A percentile compares a stretch with the other conserved stretches of the same genome.
These are phyloP conservation scores for Citrus medica DNA, from an alignment of 345 rosid species.

Conservation along the genomic window DNA sequence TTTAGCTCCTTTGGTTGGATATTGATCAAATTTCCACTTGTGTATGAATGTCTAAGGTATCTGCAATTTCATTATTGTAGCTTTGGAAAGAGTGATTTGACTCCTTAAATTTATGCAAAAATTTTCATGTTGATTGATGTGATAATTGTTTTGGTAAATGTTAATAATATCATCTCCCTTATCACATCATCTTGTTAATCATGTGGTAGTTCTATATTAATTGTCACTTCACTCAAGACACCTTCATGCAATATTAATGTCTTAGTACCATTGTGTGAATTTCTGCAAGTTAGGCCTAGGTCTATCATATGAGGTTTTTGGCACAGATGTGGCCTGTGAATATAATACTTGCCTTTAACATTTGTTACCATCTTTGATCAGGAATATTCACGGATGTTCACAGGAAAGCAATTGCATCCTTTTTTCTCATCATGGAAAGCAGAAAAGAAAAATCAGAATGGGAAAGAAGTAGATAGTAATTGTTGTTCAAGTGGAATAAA, in stretches of 20 bases:
- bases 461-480: conserved; percentile 27
- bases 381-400: conserved; percentile 69
- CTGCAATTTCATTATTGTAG: not conserved
- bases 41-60: not conserved
- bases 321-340: not conserved
- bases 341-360: not conserved
- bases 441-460: conserved; percentile 47
- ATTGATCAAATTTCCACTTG: not conserved
- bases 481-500: conserved; percentile 27
- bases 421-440: conserved; percentile 63
- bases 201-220: not conserved
- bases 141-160: not conserved
- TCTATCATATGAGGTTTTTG: not conserved
- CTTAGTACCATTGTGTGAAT: not conserved
- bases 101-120: not conserved
- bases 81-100: not conserved
- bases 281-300: not conserved
- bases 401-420: conserved; percentile 82
- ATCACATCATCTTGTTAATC: not conserved
- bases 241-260: not conserved
- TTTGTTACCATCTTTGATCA: conserved; percentile 36
- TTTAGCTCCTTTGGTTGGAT: not conserved
- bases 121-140: not conserved
- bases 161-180: not conserved
- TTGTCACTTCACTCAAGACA: not conserved